Conservation (phyloP, 176 grass and related monocot genomes). For the Oryza coarctata region DNA sequence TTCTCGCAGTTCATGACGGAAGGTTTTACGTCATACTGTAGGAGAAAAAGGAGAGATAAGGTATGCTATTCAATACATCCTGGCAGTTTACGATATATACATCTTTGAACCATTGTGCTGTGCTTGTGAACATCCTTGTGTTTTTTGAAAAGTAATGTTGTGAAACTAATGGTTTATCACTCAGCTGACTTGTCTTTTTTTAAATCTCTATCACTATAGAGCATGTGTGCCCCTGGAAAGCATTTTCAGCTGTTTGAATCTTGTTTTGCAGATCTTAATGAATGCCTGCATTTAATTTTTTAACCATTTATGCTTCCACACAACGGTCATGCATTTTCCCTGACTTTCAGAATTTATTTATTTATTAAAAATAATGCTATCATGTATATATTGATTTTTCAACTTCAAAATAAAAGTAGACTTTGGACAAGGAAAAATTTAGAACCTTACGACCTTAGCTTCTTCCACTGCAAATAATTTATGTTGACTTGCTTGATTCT, state of each 20-base stretch:
- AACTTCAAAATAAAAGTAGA: neutral
- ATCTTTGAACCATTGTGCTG: neutral
- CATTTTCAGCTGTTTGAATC: conserved; percentile 16
- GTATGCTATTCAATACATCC: conserved; percentile 47
- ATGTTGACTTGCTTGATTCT: conserved; percentile 26
- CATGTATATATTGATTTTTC: conserved; percentile 9
- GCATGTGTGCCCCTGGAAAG: neutral
- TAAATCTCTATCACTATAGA: neutral
- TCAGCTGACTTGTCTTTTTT: neutral
- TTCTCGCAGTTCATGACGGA: conserved; percentile 97
- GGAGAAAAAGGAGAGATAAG: conserved; percentile 99
- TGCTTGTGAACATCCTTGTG: neutral
- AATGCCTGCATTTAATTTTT: neutral
- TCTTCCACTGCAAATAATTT: conserved; percentile 9
- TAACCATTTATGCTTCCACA: neutral
- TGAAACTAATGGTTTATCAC: neutral
- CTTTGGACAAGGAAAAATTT: neutral
- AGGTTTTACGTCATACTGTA: conserved; percentile 93
- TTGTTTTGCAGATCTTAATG: neutral
- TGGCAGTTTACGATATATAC: neutral
- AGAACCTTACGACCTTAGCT: neutral
- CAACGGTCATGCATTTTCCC: neutral
- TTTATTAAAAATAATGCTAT: neutral
- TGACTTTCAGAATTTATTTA: neutral
- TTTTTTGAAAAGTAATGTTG: neutral